phyloP scores from a whole-genome alignment of 2,329 filamentous ascomycete genomes.

The Xylaria digitata region DNA sequence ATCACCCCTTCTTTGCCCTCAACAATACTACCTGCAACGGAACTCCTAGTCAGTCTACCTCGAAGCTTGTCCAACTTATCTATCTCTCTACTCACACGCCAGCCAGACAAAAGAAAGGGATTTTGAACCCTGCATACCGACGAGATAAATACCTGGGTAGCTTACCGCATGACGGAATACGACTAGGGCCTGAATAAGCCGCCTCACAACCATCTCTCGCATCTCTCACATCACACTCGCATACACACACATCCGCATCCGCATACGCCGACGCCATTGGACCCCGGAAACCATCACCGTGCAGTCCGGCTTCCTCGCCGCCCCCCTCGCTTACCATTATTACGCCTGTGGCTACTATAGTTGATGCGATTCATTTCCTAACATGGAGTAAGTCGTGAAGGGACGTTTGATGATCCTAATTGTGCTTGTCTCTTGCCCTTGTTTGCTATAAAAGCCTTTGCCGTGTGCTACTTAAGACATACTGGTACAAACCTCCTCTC shows the following conservation, averaged over 20 bases:
- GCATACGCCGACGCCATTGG: slow-evolving; percentile 29
- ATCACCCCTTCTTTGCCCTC: not conserved
- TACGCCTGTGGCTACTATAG: slow-evolving; percentile 34
- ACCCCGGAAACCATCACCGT: slow-evolving; percentile 27
- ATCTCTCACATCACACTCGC: slow-evolving; percentile 25
- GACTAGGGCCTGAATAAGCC: slow-evolving; percentile 30
- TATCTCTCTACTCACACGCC: not conserved
- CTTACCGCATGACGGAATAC: slow-evolving; percentile 19
- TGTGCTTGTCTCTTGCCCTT: not conserved
- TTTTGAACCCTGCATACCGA: slow-evolving; percentile 24
- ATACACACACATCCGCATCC: slow-evolving; percentile 1
- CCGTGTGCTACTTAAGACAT: not conserved
- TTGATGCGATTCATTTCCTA: slow-evolving; percentile 34
- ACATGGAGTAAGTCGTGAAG: slow-evolving; percentile 41
- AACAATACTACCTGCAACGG: slow-evolving; percentile 1
- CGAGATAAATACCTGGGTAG: not conserved
- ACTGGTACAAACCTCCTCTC: not conserved
- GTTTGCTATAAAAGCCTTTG: slow-evolving; percentile 18
- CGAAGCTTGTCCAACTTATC: slow-evolving; percentile 7
- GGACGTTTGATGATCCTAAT: slow-evolving; percentile 5
- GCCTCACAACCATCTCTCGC: slow-evolving; percentile 12
- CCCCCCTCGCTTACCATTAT: slow-evolving; percentile 22
- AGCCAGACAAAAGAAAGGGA: slow-evolving; percentile 12
- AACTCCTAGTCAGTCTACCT: slow-evolving; percentile 11
- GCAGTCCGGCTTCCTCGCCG: slow-evolving; percentile 28